These are phyloP conservation scores for Polychytrium aggregatum DNA, from an alignment of 192 early-diverging fungal genomes.

Conservation along the genomic window DNA sequence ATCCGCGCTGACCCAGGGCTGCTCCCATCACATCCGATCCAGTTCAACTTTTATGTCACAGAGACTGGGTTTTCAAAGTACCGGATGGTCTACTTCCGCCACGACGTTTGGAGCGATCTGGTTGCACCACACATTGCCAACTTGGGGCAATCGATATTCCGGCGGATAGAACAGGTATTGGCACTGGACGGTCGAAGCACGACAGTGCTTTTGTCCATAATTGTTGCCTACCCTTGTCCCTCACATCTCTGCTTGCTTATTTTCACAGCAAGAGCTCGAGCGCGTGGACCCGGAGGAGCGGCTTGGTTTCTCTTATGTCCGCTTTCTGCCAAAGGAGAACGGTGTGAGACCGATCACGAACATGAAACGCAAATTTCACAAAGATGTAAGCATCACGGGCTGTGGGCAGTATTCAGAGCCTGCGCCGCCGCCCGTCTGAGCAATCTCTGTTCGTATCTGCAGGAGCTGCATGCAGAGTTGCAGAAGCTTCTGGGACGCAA, in stretches of 20 bases:
- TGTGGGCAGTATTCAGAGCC: neutral
- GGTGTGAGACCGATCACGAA: conserved; percentile 76
- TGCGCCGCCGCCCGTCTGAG: neutral
- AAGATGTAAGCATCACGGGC: conserved; percentile 3
- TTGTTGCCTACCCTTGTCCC: neutral
- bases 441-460: neutral
- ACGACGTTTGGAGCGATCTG: conserved; percentile 58
- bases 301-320: conserved; percentile 50
- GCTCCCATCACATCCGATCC: neutral
- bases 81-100: conserved; percentile 63
- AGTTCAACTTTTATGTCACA: conserved; percentile 72
- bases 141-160: conserved; percentile 26
- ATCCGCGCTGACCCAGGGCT: neutral
- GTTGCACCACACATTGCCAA: conserved; percentile 28
- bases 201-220: neutral
- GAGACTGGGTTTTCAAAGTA: conserved; percentile 55
- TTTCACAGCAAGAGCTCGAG: neutral
- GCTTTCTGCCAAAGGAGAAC: conserved; percentile 68
- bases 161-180: conserved; percentile 7
- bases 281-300: neutral
- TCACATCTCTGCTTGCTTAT: neutral
- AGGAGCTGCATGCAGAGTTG: neutral
- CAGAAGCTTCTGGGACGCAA: neutral
- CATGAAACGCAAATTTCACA: conserved; percentile 27
- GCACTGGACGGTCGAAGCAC: too few relatives aligned